Percentiles rank a stretch among this genome's conserved stretches.
Evolutionary conservation across 2,329 filamentous ascomycete species (phyloP).

Genomic region (Aspergillus novofumigatus): DNA sequence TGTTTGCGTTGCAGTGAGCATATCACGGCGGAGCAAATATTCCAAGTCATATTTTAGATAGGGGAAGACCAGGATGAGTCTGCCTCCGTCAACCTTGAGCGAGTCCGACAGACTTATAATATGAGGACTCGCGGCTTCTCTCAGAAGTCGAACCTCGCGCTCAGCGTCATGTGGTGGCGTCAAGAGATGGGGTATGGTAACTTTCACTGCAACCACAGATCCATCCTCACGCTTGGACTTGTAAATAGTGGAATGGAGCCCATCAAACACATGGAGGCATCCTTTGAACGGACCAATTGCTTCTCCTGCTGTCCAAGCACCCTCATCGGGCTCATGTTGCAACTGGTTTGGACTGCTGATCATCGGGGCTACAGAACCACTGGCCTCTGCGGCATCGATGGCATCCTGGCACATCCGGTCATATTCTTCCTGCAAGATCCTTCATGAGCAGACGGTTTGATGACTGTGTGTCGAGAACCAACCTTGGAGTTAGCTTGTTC

Average conservation of each 20-base stretch:
- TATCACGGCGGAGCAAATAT: conserved; percentile 55
- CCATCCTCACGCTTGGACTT: conserved; percentile 51
- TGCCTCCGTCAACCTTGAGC: conserved; percentile 65
- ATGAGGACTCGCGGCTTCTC: conserved; percentile 52
- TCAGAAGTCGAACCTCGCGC: conserved; percentile 74
- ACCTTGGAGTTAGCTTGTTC: conserved; percentile 36
- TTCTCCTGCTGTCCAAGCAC: conserved; percentile 30
- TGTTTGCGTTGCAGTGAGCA: conserved; percentile 37
- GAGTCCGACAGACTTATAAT: conserved; percentile 68
- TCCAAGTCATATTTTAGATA: conserved; percentile 73
- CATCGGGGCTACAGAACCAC: conserved; percentile 14
- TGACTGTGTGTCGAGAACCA: conserved; percentile 5
- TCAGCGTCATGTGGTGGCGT: conserved; percentile 77
- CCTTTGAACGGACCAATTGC: conserved; percentile 54
- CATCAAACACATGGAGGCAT: conserved; percentile 57
- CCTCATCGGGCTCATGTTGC: conserved; percentile 18
- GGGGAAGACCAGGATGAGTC: conserved; percentile 78
- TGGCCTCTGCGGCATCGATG: conserved; percentile 29
- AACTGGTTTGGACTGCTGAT: conserved; percentile 22
- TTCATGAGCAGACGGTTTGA: conserved; percentile 16
- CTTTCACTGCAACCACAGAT: conserved; percentile 68
- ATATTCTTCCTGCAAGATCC: conserved; percentile 52
- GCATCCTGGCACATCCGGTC: conserved; percentile 40
- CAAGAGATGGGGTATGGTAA: conserved; percentile 70
- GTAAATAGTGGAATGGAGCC: conserved; percentile 81